These are phyloP conservation scores for Aspergillus ruber DNA, from an alignment of 2,329 filamentous ascomycete genomes.

Conservation along the genomic window DNA sequence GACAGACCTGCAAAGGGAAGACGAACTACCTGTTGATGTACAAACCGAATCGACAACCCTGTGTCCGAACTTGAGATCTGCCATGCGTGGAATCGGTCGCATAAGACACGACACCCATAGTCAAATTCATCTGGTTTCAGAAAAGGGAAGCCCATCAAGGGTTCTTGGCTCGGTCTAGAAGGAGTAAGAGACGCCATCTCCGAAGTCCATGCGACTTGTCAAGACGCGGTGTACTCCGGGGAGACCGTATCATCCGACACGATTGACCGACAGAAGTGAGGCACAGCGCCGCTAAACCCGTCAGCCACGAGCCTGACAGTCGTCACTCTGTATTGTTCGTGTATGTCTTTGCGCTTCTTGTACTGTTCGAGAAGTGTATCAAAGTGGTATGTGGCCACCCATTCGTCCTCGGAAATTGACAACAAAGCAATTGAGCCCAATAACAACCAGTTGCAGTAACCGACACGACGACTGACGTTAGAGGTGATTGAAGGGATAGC, in stretches of 20 bases:
- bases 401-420: background rate
- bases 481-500: background rate
- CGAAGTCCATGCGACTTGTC: constrained; percentile 9
- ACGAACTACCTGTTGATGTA: constrained; percentile 23
- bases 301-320: constrained; percentile 3
- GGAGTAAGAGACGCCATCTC: constrained; percentile 1
- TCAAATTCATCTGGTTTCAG: constrained; percentile 58
- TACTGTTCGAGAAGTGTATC: too few relatives aligned
- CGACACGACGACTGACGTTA: background rate
- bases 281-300: background rate
- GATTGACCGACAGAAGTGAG: constrained; percentile 6
- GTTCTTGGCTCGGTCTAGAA: background rate
- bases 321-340: background rate
- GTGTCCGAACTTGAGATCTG: constrained; percentile 49
- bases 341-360: too few relatives aligned
- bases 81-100: constrained; percentile 47
- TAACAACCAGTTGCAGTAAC: background rate
- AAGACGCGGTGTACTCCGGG: constrained; percentile 11
- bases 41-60: constrained; percentile 29
- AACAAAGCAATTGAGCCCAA: background rate
- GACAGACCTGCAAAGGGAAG: background rate
- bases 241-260: background rate
- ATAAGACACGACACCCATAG: constrained; percentile 57
- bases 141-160: constrained; percentile 49
- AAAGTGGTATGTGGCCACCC: too few relatives aligned